Evolutionary conservation across 2,329 filamentous ascomycete species (phyloP).

Genomic region (Colletotrichum godetiae): DNA sequence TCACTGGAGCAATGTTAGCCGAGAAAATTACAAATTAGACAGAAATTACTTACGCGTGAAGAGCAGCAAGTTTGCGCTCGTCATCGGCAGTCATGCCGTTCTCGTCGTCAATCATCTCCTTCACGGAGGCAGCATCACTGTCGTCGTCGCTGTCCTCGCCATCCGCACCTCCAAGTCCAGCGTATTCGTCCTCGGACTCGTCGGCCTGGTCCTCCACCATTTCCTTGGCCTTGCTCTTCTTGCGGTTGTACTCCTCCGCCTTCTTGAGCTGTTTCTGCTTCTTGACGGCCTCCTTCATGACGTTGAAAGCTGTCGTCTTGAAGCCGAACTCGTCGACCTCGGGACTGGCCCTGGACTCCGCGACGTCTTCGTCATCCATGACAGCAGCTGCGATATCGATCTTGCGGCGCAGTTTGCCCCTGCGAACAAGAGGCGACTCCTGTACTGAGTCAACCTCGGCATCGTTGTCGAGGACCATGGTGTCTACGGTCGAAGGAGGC

Average conservation of each 20-base stretch:
- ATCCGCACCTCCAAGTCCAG: conserved; percentile 88
- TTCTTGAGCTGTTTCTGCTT: conserved; percentile 63
- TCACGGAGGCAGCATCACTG: conserved; percentile 75
- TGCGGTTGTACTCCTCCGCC: conserved; percentile 78
- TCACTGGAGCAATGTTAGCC: conserved; percentile 63
- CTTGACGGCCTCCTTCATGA: conserved; percentile 75
- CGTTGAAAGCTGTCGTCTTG: conserved; percentile 68
- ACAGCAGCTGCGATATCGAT: conserved; percentile 49
- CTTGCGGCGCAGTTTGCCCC: conserved; percentile 64
- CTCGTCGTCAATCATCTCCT: conserved; percentile 91
- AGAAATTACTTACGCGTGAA: conserved; percentile 80
- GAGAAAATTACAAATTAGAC: not conserved
- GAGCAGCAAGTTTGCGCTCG: conserved; percentile 83
- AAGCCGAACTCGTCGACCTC: conserved; percentile 50
- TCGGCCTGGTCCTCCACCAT: conserved; percentile 95
- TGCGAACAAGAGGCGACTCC: conserved; percentile 76
- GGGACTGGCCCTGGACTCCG: conserved; percentile 36
- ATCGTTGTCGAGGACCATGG: conserved; percentile 64
- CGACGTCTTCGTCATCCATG: conserved; percentile 56
- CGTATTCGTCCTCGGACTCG: conserved; percentile 98
- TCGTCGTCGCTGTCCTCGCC: conserved; percentile 87
- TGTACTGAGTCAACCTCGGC: conserved; percentile 52
- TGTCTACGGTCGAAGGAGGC: conserved; percentile 77
- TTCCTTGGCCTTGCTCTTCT: conserved; percentile 86
- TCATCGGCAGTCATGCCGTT: conserved; percentile 77